Base-by-base conservation (phyloP, 2,329 filamentous ascomycete genomes). In the Boeremia lycopersici region DNA sequence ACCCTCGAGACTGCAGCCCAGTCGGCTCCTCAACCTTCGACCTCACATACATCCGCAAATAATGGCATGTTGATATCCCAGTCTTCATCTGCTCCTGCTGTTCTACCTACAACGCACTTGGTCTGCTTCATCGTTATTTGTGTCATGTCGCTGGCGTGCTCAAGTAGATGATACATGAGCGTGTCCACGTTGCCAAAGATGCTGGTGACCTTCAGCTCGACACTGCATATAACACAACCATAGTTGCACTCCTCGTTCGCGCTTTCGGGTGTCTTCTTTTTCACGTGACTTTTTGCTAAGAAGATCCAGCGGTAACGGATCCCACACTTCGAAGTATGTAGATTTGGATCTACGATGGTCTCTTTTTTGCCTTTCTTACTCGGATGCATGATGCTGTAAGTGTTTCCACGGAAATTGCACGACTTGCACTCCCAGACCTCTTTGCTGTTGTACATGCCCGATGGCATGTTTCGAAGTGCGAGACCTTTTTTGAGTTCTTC, bases 251-350 rank as follows among this genome's bases (percentile, higher is more conserved):
- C 67, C 1, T 59, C 59, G 8, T 43, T 51, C 3, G 48, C 26
- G 13, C 26, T 56, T 29, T 59, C 60, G 10, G 25, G 17, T 2
- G 51, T 33, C 19, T 57, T 61, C 49, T 62, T 64, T 46, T 57
- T 69, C 2, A 61, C 56, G 26, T 77, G 75, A 4, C 58, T 67
- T 44, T 76, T 77, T 0, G 74, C 74, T 7, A 77, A 65, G 56
- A 76, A 76, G 6, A 72, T 60, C 74, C 74, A 76, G n/a, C 65
- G 63, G 46, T 76, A 76, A 2, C 67, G 64, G 19, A 76, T 69
- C 0, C 71, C 72, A 0, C 62, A 59, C 8, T 64, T 61, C n/a
- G 61, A 64, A 0, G 30, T 48, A 15, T 63, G 51, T 12, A 75
- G 57, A 15, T 62, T 61, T 1, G 66, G 69, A 40, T 77, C 72